Conservation (phyloP, 2,329 filamentous ascomycete genomes). For the Myriosclerotinia curreyana region DNA sequence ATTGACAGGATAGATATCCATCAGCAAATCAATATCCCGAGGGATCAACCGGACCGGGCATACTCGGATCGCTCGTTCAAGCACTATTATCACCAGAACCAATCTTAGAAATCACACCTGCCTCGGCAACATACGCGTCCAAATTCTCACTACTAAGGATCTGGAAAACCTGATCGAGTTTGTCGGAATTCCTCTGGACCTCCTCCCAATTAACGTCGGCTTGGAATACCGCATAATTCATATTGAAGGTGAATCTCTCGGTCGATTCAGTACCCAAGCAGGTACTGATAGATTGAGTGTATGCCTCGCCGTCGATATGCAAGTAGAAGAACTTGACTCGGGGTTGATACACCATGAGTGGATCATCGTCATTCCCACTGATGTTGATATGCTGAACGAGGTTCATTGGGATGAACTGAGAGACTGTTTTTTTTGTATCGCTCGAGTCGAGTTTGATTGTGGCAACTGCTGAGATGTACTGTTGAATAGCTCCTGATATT, state of each 20-base stretch:
- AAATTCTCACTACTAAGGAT: neutral
- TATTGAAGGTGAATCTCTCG: neutral
- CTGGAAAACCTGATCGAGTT: neutral
- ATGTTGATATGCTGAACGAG: neutral
- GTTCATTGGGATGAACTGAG: neutral
- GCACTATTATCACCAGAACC: neutral
- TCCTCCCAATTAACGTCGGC: neutral
- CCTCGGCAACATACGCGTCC: neutral
- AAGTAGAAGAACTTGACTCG: neutral
- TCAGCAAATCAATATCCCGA: neutral
- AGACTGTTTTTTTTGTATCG: neutral
- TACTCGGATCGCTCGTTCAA: neutral
- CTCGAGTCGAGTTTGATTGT: neutral
- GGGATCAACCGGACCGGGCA: neutral
- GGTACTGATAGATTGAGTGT: neutral
- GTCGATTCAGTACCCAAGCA: neutral
- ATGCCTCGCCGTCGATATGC: neutral
- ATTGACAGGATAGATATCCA: neutral
- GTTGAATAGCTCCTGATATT: neutral
- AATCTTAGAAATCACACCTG: neutral
- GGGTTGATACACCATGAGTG: neutral
- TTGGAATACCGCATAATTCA: neutral
- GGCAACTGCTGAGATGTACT: neutral
- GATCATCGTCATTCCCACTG: neutral
- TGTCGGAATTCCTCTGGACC: neutral